A percentile compares a stretch with the other conserved stretches of the same genome.
Evolutionary conservation across 148 eudicot species (phyloP).

Genomic region (Talinum fruticosum): DNA sequence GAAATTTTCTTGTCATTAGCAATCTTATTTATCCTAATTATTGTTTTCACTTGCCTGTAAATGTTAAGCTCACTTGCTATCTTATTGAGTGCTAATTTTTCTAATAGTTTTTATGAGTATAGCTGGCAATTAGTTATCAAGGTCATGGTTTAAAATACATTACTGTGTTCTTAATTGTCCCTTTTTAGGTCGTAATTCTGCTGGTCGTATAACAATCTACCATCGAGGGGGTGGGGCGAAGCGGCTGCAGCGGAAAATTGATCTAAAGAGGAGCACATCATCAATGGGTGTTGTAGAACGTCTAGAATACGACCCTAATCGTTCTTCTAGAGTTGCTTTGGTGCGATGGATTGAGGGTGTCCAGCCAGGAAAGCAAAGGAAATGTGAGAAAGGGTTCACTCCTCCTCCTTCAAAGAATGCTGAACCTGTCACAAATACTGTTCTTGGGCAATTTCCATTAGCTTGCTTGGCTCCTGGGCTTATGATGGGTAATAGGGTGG

Average conservation of each 20-base stretch:
- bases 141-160: background rate
- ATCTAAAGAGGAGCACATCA: constrained; percentile 38
- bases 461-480: constrained; percentile 35
- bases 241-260: constrained; percentile 36
- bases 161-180: constrained; percentile 11
- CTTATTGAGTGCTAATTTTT: background rate
- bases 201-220: constrained; percentile 40
- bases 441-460: constrained; percentile 34
- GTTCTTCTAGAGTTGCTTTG: constrained; percentile 41
- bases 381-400: constrained; percentile 19
- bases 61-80: background rate
- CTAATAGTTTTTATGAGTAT: background rate
- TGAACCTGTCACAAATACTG: constrained; percentile 25
- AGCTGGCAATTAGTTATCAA: background rate
- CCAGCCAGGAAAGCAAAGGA: constrained; percentile 22
- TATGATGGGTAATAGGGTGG: background rate
- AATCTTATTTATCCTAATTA: too few relatives aligned
- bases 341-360: constrained; percentile 48
- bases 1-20: background rate
- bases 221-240: constrained; percentile 54
- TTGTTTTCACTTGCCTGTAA: background rate
- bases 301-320: constrained; percentile 37
- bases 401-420: constrained; percentile 20
- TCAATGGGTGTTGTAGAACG: constrained; percentile 43
- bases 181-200: constrained; percentile 33